A percentile compares a stretch with the other conserved stretches of the same genome.
These are phyloP conservation scores for Perkinsela sp. DNA, from an alignment of 208 protist genomes.

Conservation along the genomic window DNA sequence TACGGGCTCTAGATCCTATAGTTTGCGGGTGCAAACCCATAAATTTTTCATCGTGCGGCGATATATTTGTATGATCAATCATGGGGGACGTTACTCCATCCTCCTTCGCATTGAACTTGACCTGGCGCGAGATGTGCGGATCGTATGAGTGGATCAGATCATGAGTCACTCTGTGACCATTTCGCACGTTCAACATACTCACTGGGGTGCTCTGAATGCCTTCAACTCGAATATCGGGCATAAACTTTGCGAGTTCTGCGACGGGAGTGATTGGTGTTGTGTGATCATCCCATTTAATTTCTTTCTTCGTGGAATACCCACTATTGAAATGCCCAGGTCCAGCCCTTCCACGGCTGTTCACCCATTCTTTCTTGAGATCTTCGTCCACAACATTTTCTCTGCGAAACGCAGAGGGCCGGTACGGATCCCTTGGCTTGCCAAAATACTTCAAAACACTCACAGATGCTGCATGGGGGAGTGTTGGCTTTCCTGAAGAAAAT, in stretches of 20 bases:
- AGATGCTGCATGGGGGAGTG: neutral
- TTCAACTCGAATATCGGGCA: slow-evolving; percentile 44
- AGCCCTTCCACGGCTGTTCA: slow-evolving; percentile 28
- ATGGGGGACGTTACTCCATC: slow-evolving; percentile 10
- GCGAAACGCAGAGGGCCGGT: slow-evolving; percentile 50
- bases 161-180: slow-evolving; percentile 59
- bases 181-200: slow-evolving; percentile 50
- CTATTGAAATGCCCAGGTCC: slow-evolving; percentile 54
- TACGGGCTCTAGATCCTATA: slow-evolving; percentile 41
- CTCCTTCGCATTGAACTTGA: slow-evolving; percentile 9
- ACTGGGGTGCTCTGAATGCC: slow-evolving; percentile 54
- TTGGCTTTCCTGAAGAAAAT: neutral
- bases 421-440: slow-evolving; percentile 43
- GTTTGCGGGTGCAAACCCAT: slow-evolving; percentile 59
- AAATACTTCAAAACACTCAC: slow-evolving; percentile 37
- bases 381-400: slow-evolving; percentile 33
- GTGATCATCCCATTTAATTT: slow-evolving; percentile 39
- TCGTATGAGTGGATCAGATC: slow-evolving; percentile 64
- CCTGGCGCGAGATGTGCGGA: slow-evolving; percentile 31
- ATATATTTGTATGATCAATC: slow-evolving; percentile 55
- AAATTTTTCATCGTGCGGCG: slow-evolving; percentile 40
- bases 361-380: slow-evolving; percentile 38
- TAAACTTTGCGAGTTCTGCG: slow-evolving; percentile 57
- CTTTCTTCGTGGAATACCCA: slow-evolving; percentile 52
- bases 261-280: slow-evolving; percentile 44